Percentiles rank a stretch among this genome's conserved stretches.
Evolutionary conservation across 1,284 basidiomycete species (phyloP).

Genomic region (Heterobasidion occidentale): DNA sequence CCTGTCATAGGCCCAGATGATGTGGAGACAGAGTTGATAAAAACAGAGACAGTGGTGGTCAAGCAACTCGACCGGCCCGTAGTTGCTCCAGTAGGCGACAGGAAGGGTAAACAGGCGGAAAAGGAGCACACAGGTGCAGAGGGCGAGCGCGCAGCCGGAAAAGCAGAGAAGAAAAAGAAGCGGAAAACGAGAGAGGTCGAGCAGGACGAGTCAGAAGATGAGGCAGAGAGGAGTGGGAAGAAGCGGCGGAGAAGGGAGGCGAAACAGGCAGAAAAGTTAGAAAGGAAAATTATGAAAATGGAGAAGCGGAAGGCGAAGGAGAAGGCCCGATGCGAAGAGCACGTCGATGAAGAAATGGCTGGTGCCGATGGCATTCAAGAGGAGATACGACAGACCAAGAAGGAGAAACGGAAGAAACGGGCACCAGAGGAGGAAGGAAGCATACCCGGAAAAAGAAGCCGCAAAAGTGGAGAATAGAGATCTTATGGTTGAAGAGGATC

Average conservation of each 20-base stretch:
- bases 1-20: constrained; percentile 47
- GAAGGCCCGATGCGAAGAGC: neutral
- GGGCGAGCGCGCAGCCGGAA: neutral
- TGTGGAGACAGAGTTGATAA: constrained; percentile 10
- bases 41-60: constrained; percentile 1
- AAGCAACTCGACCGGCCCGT: neutral
- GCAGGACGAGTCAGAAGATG: constrained; percentile 8
- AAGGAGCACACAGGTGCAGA: constrained; percentile 11
- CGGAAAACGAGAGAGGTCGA: constrained; percentile 5
- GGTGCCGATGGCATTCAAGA: constrained; percentile 2
- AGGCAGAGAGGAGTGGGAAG: constrained; percentile 5
- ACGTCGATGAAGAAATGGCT: neutral
- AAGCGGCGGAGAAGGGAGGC: neutral
- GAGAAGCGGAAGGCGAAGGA: neutral
- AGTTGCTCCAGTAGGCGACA: too few relatives aligned
- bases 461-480: constrained; percentile 10
- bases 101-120: neutral
- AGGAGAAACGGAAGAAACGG: constrained; percentile 7
- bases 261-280: neutral
- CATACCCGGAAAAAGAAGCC: neutral
- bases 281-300: neutral
- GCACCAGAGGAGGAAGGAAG: neutral
- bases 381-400: neutral
- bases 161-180: constrained; percentile 2
- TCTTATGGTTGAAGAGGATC: neutral